Percentiles rank a stretch among this genome's conserved stretches.
phyloP scores from a whole-genome alignment of 148 eudicot genomes.

The Simmondsia chinensis region DNA sequence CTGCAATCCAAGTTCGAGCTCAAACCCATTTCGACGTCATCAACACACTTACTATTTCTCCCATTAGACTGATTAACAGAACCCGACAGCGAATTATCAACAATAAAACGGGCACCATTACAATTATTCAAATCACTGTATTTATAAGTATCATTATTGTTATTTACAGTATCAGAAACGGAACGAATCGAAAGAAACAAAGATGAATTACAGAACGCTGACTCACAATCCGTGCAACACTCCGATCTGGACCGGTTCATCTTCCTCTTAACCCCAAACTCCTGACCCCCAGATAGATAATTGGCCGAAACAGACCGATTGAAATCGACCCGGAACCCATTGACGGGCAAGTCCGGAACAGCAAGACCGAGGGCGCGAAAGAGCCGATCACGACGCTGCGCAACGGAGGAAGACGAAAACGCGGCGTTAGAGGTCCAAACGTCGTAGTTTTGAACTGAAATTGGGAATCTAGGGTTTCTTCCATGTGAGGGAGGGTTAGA shows the following conservation, averaged over 20 bases:
- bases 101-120: slow-evolving; percentile 15
- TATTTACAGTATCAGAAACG: slow-evolving; percentile 49
- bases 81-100: slow-evolving; percentile 19
- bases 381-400: slow-evolving; percentile 67
- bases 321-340: slow-evolving; percentile 3
- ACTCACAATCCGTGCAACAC: slow-evolving; percentile 8
- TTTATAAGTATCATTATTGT: slow-evolving; percentile 15
- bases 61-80: too few species aligned
- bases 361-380: slow-evolving; percentile 52
- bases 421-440: slow-evolving; percentile 71
- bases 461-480: slow-evolving; percentile 42
- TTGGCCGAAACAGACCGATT: slow-evolving; percentile 36
- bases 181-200: slow-evolving; percentile 36
- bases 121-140: too few species aligned
- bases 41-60: slow-evolving; percentile 18
- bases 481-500: slow-evolving; percentile 11
- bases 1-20: slow-evolving; percentile 8
- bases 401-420: slow-evolving; percentile 54
- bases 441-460: slow-evolving; percentile 46
- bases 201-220: slow-evolving; percentile 9
- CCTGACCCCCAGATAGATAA: slow-evolving; percentile 8
- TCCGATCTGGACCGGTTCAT: slow-evolving; percentile 33
- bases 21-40: slow-evolving; percentile 21
- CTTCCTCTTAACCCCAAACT: slow-evolving; percentile 6
- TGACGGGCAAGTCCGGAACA: slow-evolving; percentile 7